Conservation (phyloP, 1,284 basidiomycete genomes). For the Sporisorium exsertum region DNA sequence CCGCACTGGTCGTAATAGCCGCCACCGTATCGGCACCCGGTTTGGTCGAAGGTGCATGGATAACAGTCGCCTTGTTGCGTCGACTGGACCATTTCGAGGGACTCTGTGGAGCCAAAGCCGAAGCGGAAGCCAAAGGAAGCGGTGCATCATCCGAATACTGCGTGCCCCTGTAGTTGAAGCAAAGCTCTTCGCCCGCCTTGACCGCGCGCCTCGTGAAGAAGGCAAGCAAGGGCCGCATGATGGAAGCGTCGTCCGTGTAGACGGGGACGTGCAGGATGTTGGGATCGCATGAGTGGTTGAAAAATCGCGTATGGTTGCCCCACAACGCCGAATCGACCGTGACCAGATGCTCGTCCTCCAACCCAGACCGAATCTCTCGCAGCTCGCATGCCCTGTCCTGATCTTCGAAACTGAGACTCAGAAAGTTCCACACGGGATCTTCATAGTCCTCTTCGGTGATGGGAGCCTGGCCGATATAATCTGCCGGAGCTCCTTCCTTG, state of each 20-base stretch:
- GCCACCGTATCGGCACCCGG: conserved; percentile 15
- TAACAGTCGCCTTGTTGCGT: conserved; percentile 3
- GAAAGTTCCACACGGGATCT: conserved; percentile 15
- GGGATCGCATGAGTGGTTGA: conserved; percentile 83
- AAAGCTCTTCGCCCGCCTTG: conserved; percentile 74
- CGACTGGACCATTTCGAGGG: not conserved
- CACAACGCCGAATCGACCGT: conserved; percentile 54
- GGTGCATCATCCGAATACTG: not conserved
- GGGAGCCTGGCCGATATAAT: too few species aligned
- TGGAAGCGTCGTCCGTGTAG: conserved; percentile 77
- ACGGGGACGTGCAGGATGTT: conserved; percentile 80
- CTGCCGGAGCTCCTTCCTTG: not conserved
- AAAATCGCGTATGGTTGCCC: conserved; percentile 59
- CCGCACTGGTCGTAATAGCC: conserved; percentile 11
- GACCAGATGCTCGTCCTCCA: conserved; percentile 28
- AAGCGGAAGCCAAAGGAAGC: too few species aligned
- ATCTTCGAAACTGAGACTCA: not conserved
- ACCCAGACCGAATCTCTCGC: conserved; percentile 6
- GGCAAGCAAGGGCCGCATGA: conserved; percentile 74
- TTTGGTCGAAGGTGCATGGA: conserved; percentile 18
- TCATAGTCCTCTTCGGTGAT: conserved; percentile 3
- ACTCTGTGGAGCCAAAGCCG: not conserved
- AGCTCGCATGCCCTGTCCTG: conserved; percentile 7
- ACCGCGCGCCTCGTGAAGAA: conserved; percentile 80
- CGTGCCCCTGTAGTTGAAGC: conserved; percentile 24